Conservation (phyloP, 306 rosid species). For the Prunus padus region DNA sequence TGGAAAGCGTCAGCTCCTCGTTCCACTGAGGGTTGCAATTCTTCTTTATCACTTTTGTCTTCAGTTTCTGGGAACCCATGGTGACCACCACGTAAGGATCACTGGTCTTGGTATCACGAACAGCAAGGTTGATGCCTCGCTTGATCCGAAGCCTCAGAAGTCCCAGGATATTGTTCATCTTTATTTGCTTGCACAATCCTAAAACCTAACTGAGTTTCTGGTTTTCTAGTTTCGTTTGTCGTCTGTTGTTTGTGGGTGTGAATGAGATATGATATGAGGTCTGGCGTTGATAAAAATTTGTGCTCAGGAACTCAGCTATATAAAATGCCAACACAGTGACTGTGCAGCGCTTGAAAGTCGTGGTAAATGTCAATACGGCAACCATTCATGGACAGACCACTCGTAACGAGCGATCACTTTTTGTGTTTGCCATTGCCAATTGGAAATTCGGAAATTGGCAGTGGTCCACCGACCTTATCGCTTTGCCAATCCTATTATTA, state of each 20-base stretch:
- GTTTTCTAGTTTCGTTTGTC: neutral
- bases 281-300: too few relatives aligned
- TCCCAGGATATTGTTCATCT: conserved; percentile 51
- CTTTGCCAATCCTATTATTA: neutral
- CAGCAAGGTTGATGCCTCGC: conserved; percentile 65
- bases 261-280: neutral
- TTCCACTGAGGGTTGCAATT: conserved; percentile 81
- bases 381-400: neutral
- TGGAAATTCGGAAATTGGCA: neutral
- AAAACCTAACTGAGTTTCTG: neutral
- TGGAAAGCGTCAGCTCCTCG: conserved; percentile 69
- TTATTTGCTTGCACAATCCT: neutral
- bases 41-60: conserved; percentile 51
- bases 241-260: neutral
- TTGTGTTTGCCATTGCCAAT: neutral
- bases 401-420: neutral
- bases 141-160: conserved; percentile 66
- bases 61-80: conserved; percentile 55
- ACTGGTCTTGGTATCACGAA: conserved; percentile 66
- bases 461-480: conserved; percentile 13
- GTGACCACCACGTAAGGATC: conserved; percentile 70
- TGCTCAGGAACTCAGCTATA: too few relatives aligned
- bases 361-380: neutral
- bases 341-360: neutral
- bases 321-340: neutral